Evolutionary conservation across 495 filamentous ascomycete genomes (phyloP).

Genomic region (Hypoxylon fragiforme): DNA sequence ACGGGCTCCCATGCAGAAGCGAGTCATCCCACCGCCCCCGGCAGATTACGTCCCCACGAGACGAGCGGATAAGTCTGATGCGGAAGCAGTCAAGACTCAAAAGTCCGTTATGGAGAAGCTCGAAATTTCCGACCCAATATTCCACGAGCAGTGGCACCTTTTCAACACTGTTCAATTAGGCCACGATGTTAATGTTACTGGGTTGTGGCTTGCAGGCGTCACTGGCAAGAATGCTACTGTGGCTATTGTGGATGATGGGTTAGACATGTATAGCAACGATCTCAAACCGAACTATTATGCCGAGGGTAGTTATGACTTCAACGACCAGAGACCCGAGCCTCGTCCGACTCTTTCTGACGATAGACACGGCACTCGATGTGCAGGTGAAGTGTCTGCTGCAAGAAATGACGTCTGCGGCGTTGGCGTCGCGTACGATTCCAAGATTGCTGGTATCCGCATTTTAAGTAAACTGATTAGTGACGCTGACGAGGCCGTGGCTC

Average conservation of each 20-base stretch:
- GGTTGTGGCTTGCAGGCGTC: slow-evolving; percentile 86
- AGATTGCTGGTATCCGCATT: slow-evolving; percentile 87
- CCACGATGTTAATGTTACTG: slow-evolving; percentile 94
- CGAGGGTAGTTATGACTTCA: slow-evolving; percentile 92
- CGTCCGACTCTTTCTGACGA: slow-evolving; percentile 80
- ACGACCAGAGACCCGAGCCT: slow-evolving; percentile 77
- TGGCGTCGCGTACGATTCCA: slow-evolving; percentile 90
- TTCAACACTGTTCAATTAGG: slow-evolving; percentile 79
- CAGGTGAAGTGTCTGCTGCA: slow-evolving; percentile 88
- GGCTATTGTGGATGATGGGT: slow-evolving; percentile 92
- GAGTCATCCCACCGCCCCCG: slow-evolving; percentile 57
- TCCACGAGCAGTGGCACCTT: slow-evolving; percentile 93
- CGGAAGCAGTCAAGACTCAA: slow-evolving; percentile 59
- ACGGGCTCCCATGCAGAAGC: slow-evolving; percentile 72
- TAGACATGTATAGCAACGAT: slow-evolving; percentile 97
- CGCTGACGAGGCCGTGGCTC: slow-evolving; percentile 84
- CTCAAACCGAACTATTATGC: slow-evolving; percentile 90
- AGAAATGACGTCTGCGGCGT: slow-evolving; percentile 94
- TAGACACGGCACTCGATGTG: slow-evolving; percentile 88
- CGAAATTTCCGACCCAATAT: slow-evolving; percentile 84
- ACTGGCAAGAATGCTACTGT: slow-evolving; percentile 88
- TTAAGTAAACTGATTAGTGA: slow-evolving; percentile 88
- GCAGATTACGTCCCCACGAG: slow-evolving; percentile 13
- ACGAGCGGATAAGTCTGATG: slow-evolving; percentile 42
- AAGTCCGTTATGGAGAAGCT: slow-evolving; percentile 64